Conservation (phyloP, 257 asterid species). For the Datura wrightii region DNA sequence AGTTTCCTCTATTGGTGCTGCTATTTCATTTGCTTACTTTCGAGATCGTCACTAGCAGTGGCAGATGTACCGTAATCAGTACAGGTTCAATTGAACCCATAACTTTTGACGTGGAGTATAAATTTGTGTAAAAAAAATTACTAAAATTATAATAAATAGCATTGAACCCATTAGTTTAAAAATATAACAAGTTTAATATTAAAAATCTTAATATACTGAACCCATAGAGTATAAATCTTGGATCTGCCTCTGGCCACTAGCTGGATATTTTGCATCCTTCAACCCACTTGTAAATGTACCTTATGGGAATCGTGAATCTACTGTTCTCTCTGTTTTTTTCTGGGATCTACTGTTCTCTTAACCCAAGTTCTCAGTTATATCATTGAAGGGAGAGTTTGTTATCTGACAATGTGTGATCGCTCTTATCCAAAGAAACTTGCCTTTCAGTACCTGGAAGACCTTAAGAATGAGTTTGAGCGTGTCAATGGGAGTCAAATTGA, state of each 20-base stretch:
- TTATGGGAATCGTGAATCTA: neutral
- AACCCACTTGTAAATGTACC: neutral
- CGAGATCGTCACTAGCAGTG: neutral
- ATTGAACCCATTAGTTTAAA: no score
- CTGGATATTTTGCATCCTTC: neutral
- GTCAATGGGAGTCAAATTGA: conserved; percentile 84
- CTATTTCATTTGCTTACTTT: neutral
- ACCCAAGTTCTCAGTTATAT: conserved; percentile 68
- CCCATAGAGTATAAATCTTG: no score
- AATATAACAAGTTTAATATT: no score
- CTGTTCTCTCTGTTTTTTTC: conserved; percentile 41
- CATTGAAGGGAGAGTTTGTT: conserved; percentile 89
- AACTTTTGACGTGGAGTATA: no score
- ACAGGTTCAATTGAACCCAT: no score
- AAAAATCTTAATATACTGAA: no score
- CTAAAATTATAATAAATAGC: no score
- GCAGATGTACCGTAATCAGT: no score
- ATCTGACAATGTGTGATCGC: conserved; percentile 95
- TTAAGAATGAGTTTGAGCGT: conserved; percentile 90
- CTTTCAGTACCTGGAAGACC: conserved; percentile 93
- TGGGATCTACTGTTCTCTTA: conserved; percentile 47
- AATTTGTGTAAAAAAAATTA: no score
- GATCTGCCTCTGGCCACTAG: neutral
- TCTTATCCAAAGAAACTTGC: conserved; percentile 94
- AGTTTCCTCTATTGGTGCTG: neutral